phyloP scores from a whole-genome alignment of 805 yeast species.

The Pichia deserticola region DNA sequence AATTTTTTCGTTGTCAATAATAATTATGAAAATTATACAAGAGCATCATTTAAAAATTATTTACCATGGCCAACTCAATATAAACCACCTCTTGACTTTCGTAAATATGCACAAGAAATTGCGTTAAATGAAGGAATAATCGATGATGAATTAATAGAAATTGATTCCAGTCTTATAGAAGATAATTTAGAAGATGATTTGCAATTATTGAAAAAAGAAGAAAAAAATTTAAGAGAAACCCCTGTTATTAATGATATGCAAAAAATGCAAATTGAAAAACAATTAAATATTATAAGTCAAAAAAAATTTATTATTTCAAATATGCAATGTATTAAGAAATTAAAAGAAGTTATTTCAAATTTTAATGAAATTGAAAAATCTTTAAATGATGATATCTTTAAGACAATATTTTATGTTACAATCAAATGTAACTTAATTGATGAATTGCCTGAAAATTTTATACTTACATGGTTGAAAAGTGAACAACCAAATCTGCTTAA shows the following conservation, averaged over 20 bases:
- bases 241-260: conserved; percentile 26
- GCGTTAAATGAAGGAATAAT: conserved; percentile 30
- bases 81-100: conserved; percentile 48
- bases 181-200: conserved; percentile 12
- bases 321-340: conserved; percentile 23
- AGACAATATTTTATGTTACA: conserved; percentile 35
- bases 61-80: conserved; percentile 73
- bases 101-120: conserved; percentile 24
- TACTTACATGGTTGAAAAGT: conserved; percentile 27
- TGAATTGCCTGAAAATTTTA: conserved; percentile 36
- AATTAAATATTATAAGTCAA: conserved; percentile 18
- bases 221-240: conserved; percentile 18
- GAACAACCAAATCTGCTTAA: conserved; percentile 27
- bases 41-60: conserved; percentile 43
- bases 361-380: background rate
- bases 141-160: conserved; percentile 21
- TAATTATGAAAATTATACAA: conserved; percentile 55
- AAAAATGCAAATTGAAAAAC: conserved; percentile 17
- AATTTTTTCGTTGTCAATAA: conserved; percentile 46
- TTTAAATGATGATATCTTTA: conserved; percentile 20
- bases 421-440: conserved; percentile 21
- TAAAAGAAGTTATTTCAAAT: conserved; percentile 14
- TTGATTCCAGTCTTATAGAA: conserved; percentile 17
- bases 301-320: conserved; percentile 25
- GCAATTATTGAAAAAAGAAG: conserved; percentile 20